Conservation (phyloP, 371 early-diverging fungal genomes). For the Batkoa obscura region DNA sequence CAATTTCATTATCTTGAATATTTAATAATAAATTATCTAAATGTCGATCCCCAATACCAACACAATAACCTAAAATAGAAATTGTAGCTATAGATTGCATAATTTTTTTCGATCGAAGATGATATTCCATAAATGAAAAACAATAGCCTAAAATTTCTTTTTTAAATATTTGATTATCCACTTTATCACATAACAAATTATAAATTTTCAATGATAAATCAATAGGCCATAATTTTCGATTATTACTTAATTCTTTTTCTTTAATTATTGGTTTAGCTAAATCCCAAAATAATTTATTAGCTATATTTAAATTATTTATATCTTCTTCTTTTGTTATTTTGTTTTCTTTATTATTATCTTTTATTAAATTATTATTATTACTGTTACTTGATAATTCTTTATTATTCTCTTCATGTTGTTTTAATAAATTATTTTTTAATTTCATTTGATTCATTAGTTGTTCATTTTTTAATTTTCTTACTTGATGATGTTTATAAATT, state of each 20-base stretch:
- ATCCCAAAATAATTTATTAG: too few relatives aligned
- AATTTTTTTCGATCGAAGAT: constrained; percentile 45
- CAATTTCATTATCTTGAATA: constrained; percentile 56
- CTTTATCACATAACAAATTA: too few relatives aligned
- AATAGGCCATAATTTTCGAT: constrained; percentile 54
- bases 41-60: constrained; percentile 99
- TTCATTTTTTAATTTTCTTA: neutral
- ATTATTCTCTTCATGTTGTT: neutral
- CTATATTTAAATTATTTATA: constrained; percentile 12
- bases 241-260: constrained; percentile 29
- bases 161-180: too few relatives aligned
- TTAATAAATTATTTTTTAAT: neutral
- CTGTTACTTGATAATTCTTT: too few relatives aligned
- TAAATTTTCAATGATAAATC: constrained; percentile 54
- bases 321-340: neutral
- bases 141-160: too few relatives aligned
- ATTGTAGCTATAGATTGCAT: constrained; percentile 84
- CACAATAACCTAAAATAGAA: constrained; percentile 92
- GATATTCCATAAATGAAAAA: neutral
- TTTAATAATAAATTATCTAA: constrained; percentile 95
- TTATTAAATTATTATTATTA: too few relatives aligned
- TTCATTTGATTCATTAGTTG: neutral
- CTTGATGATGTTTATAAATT: too few relatives aligned
- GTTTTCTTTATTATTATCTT: too few relatives aligned
- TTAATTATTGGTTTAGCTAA: too few relatives aligned